phyloP scores from a whole-genome alignment of 768 basidiomycete genomes.

The Floccularia luteovirens region DNA sequence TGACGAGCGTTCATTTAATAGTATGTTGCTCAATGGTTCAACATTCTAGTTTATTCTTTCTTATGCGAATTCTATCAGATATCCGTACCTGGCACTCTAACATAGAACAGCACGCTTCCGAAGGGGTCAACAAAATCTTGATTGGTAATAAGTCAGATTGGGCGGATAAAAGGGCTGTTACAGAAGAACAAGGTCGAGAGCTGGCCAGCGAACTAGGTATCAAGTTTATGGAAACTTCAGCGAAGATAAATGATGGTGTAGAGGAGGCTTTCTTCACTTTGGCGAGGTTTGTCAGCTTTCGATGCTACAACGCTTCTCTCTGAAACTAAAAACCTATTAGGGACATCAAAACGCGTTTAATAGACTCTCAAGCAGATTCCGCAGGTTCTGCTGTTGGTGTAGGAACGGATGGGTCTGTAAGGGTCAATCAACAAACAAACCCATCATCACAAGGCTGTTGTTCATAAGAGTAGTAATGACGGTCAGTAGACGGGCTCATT shows the following conservation, averaged over 20 bases:
- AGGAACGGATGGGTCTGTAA: constrained; percentile 49
- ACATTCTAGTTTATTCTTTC: neutral
- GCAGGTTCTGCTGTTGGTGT: constrained; percentile 27
- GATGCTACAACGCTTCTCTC: too few relatives aligned
- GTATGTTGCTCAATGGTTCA: constrained; percentile 38
- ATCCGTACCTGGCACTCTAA: constrained; percentile 98
- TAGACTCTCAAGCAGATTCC: constrained; percentile 82
- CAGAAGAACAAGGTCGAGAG: constrained; percentile 86
- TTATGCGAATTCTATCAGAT: constrained; percentile 40
- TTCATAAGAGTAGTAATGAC: constrained; percentile 23
- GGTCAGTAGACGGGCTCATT: too few relatives aligned
- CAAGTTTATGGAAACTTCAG: constrained; percentile 95
- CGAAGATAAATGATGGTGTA: constrained; percentile 95
- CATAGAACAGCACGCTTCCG: constrained; percentile 97
- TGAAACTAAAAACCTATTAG: constrained; percentile 30
- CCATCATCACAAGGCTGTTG: constrained; percentile 46
- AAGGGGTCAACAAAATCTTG: constrained; percentile 98
- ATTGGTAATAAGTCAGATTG: constrained; percentile 99
- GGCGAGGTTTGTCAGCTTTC: constrained; percentile 60
- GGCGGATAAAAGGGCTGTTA: constrained; percentile 91
- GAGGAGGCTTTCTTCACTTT: constrained; percentile 98
- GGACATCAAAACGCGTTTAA: constrained; percentile 95
- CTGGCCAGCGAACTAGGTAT: constrained; percentile 93
- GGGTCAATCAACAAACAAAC: constrained; percentile 52
- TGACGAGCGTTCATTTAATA: constrained; percentile 91